phyloP scores from a whole-genome alignment of 306 rosid species.

The Lathyrus aphaca region DNA sequence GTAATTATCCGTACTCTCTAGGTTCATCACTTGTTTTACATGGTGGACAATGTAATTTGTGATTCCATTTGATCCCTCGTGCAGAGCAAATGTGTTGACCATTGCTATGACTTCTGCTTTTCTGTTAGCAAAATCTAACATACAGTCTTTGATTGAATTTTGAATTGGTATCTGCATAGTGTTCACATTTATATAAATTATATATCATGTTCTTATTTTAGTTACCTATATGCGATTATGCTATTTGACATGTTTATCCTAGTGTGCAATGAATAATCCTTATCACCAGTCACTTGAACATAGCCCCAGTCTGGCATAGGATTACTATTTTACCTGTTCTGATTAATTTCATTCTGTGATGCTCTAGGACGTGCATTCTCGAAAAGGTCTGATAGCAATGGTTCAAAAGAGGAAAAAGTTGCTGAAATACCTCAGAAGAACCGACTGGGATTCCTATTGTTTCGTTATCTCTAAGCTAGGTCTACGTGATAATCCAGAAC shows the following conservation, averaged over 20 bases:
- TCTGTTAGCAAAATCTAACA: not conserved
- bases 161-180: not conserved
- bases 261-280: not conserved
- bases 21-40: constrained; percentile 12
- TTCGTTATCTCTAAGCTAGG: constrained; percentile 79
- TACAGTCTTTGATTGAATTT: constrained; percentile 10
- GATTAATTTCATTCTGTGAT: constrained; percentile 33
- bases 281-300: not conserved
- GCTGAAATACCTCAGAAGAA: constrained; percentile 84
- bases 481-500: constrained; percentile 83
- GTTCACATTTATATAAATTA: not conserved
- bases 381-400: constrained; percentile 83
- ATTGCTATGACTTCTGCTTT: constrained; percentile 12
- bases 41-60: constrained; percentile 4
- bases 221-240: constrained; percentile 11
- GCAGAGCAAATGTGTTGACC: constrained; percentile 11
- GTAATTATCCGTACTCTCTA: not conserved
- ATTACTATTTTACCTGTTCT: constrained; percentile 3
- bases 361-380: constrained; percentile 87
- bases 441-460: constrained; percentile 94
- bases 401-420: constrained; percentile 82
- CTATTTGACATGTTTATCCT: constrained; percentile 4
- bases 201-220: constrained; percentile 14
- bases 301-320: not conserved
- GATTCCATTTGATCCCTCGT: constrained; percentile 14